These are phyloP conservation scores for Vitis labrusca DNA, from an alignment of 164 flowering plant genomes.

Conservation along the genomic window DNA sequence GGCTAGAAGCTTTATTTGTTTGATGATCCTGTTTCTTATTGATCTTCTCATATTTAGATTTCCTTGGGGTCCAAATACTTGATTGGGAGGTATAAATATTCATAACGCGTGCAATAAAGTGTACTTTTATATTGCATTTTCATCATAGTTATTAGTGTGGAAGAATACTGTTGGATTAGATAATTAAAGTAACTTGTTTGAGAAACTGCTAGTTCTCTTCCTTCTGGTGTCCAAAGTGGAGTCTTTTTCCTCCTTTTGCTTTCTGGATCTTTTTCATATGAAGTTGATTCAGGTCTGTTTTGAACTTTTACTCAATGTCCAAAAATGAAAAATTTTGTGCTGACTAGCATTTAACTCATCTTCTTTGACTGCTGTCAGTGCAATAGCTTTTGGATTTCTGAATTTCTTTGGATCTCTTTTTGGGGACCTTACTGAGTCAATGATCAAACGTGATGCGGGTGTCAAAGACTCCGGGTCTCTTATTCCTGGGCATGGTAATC, in stretches of 20 bases:
- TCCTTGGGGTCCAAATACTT: too few species aligned
- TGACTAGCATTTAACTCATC: not conserved
- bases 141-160: too few species aligned
- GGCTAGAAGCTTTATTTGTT: not conserved
- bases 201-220: not conserved
- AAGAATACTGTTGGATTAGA: too few species aligned
- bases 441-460: conserved; percentile 99
- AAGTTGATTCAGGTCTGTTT: not conserved
- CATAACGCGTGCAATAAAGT: too few species aligned
- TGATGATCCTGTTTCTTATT: not conserved
- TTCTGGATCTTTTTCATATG: not conserved
- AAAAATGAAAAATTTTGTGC: too few species aligned
- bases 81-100: too few species aligned
- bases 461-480: conserved; percentile 97
- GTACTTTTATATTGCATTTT: too few species aligned
- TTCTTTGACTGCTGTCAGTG: conserved; percentile 41
- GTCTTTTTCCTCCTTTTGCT: not conserved
- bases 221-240: not conserved
- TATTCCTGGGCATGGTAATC: conserved; percentile 95
- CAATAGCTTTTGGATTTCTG: conserved; percentile 74
- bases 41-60: not conserved
- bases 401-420: conserved; percentile 90
- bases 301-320: not conserved
- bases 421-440: conserved; percentile 93
- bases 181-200: too few species aligned